These are phyloP conservation scores for Candida maris DNA, from an alignment of 805 yeast species.

Conservation along the genomic window DNA sequence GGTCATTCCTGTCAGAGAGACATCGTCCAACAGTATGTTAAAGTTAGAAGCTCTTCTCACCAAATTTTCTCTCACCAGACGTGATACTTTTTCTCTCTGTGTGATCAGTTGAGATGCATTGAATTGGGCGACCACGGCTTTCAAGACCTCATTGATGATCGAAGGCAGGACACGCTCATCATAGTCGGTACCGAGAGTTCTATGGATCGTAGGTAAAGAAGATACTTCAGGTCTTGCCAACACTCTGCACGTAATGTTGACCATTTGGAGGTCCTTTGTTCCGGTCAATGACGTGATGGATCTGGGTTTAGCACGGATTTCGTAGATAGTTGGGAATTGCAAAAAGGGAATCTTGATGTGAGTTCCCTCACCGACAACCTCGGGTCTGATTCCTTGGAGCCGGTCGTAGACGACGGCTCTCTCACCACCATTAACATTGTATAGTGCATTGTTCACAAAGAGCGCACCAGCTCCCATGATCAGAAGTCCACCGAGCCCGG, in stretches of 20 bases:
- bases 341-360: slow-evolving; percentile 93
- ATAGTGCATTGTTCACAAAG: slow-evolving; percentile 53
- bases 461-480: slow-evolving; percentile 56
- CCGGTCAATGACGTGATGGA: slow-evolving; percentile 95
- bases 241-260: slow-evolving; percentile 97
- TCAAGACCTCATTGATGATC: slow-evolving; percentile 95
- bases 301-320: slow-evolving; percentile 96
- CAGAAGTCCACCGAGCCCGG: slow-evolving; percentile 61
- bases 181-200: slow-evolving; percentile 91
- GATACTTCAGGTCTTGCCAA: slow-evolving; percentile 80
- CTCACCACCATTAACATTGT: slow-evolving; percentile 98
- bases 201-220: slow-evolving; percentile 78
- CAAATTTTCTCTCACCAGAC: slow-evolving; percentile 85
- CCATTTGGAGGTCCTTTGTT: slow-evolving; percentile 98
- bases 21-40: slow-evolving; percentile 88
- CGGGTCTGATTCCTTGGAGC: slow-evolving; percentile 75
- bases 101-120: slow-evolving; percentile 97
- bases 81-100: slow-evolving; percentile 95
- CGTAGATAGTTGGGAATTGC: slow-evolving; percentile 88
- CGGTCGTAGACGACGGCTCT: slow-evolving; percentile 94
- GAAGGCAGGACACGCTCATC: slow-evolving; percentile 97
- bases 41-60: slow-evolving; percentile 89
- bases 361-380: slow-evolving; percentile 89
- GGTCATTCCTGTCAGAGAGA: slow-evolving; percentile 93
- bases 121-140: slow-evolving; percentile 96